Evolutionary conservation across 208 protist species (phyloP).

Genomic region (Wallacemonas sp.): DNA sequence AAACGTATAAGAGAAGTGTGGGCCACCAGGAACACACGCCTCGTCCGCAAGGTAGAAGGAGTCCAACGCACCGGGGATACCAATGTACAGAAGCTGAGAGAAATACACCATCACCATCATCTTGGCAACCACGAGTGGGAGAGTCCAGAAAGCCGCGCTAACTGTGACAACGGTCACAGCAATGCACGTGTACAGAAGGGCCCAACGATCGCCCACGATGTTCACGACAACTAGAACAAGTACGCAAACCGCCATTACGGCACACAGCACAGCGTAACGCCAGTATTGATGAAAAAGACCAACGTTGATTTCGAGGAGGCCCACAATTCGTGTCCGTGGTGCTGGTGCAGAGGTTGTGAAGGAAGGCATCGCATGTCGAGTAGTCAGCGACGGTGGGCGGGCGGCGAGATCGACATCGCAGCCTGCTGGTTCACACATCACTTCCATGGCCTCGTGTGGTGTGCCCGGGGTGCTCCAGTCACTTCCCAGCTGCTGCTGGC

Average conservation of each 20-base stretch:
- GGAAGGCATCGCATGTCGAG: too few species aligned
- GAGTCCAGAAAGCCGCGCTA: slow-evolving; percentile 45
- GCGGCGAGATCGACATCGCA: too few species aligned
- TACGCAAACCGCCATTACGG: slow-evolving; percentile 39
- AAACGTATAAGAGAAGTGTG: slow-evolving; percentile 67
- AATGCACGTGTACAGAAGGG: slow-evolving; percentile 39
- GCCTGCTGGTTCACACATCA: too few species aligned
- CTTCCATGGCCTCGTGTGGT: too few species aligned
- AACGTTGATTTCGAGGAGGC: slow-evolving; percentile 58
- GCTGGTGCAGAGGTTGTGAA: too few species aligned
- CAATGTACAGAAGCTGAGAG: slow-evolving; percentile 43
- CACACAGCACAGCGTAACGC: slow-evolving; percentile 47
- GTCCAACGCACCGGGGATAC: slow-evolving; percentile 59
- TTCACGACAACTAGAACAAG: slow-evolving; percentile 43
- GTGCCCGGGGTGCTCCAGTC: too few species aligned
- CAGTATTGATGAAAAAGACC: slow-evolving; percentile 48
- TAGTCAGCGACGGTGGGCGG: too few species aligned
- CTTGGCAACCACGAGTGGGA: slow-evolving; percentile 62
- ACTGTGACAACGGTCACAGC: slow-evolving; percentile 34
- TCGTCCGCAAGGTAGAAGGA: slow-evolving; percentile 52
- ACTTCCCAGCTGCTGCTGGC: too few species aligned
- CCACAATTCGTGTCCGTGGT: too few species aligned
- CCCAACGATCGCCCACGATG: slow-evolving; percentile 33
- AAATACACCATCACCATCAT: slow-evolving; percentile 70
- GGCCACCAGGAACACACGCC: slow-evolving; percentile 48